Evolutionary conservation across 1,284 basidiomycete genomes (phyloP).

Genomic region (Ustilago bromivora): DNA sequence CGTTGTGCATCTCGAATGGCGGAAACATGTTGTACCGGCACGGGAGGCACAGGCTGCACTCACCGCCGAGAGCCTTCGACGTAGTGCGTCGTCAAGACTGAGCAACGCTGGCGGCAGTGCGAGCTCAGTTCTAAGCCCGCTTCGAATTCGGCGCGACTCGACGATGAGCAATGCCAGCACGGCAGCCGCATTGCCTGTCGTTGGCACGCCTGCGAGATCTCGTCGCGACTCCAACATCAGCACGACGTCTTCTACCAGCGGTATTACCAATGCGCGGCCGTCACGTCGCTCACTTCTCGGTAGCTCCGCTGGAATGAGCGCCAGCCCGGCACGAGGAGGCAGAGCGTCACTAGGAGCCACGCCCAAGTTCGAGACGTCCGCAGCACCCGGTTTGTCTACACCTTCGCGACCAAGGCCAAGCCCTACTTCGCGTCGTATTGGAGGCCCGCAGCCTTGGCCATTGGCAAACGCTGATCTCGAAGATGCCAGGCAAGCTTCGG

Average conservation of each 20-base stretch:
- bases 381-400: slow-evolving; percentile 21
- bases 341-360: slow-evolving; percentile 28
- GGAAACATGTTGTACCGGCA: slow-evolving; percentile 73
- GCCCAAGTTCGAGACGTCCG: slow-evolving; percentile 12
- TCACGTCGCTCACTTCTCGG: slow-evolving; percentile 27
- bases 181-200: slow-evolving; percentile 7
- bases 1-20: slow-evolving; percentile 88
- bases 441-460: slow-evolving; percentile 45
- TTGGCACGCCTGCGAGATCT: slow-evolving; percentile 14
- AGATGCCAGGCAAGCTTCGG: not conserved
- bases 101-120: slow-evolving; percentile 19
- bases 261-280: slow-evolving; percentile 18
- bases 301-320: slow-evolving; percentile 5
- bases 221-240: slow-evolving; percentile 50
- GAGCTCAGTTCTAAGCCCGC: slow-evolving; percentile 26
- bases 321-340: slow-evolving; percentile 23
- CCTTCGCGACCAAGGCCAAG: slow-evolving; percentile 40
- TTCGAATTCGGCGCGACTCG: slow-evolving; percentile 49
- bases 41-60: slow-evolving; percentile 21
- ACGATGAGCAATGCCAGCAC: slow-evolving; percentile 49
- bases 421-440: slow-evolving; percentile 15
- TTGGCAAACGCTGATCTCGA: slow-evolving; percentile 21
- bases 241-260: slow-evolving; percentile 38
- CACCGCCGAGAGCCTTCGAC: slow-evolving; percentile 32
- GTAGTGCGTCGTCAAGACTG: slow-evolving; percentile 38